Evolutionary conservation across 108 stramenopile genomes (phyloP).

Genomic region (Nitzschia inconspicua): DNA sequence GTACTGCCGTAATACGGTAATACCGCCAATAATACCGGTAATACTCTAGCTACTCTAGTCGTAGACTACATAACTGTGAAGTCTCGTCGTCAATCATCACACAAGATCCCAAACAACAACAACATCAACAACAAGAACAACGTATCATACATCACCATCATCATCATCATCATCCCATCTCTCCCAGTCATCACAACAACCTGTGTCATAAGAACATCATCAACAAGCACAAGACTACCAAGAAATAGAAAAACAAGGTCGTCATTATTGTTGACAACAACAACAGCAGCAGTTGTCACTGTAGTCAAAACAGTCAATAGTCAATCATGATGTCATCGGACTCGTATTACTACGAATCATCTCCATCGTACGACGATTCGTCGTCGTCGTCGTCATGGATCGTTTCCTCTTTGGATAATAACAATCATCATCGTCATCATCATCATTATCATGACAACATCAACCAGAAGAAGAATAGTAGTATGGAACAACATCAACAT

Average conservation of each 20-base stretch:
- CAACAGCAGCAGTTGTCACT: neutral
- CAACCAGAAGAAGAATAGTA: too few species aligned
- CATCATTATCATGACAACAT: too few species aligned
- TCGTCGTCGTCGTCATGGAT: slow-evolving; percentile 3
- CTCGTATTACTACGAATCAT: too few species aligned
- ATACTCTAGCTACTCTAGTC: too few species aligned
- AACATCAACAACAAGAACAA: neutral
- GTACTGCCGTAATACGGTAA: too few species aligned
- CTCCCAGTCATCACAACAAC: neutral
- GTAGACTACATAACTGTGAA: too few species aligned
- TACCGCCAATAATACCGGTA: too few species aligned
- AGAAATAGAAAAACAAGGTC: too few species aligned
- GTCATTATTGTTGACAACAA: too few species aligned
- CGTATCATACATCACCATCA: neutral
- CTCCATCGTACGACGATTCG: neutral
- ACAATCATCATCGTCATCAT: neutral
- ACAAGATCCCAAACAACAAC: neutral
- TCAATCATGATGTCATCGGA: neutral
- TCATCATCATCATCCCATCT: neutral
- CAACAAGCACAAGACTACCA: too few species aligned
- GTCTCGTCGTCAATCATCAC: neutral
- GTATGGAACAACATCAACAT: too few species aligned
- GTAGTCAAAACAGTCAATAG: neutral
- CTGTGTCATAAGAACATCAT: too few species aligned
- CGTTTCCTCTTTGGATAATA: slow-evolving; percentile 2